A percentile compares a stretch with the other conserved stretches of the same genome.
These are phyloP conservation scores for Pseudevernia furfuracea DNA, from an alignment of 495 filamentous ascomycete species.

Conservation along the genomic window DNA sequence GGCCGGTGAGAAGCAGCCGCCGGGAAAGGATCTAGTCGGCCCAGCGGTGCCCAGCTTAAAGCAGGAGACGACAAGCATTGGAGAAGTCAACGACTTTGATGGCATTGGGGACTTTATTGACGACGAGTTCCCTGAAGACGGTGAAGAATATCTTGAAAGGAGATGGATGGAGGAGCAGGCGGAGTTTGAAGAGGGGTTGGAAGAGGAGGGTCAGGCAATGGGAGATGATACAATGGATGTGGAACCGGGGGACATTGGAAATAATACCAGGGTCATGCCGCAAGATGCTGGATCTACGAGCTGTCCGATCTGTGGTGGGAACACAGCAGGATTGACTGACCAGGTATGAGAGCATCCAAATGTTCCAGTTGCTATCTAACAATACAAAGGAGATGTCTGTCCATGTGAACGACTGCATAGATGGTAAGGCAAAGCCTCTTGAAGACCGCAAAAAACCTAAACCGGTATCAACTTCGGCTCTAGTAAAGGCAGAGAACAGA, in stretches of 20 bases:
- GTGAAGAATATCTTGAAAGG: constrained; percentile 56
- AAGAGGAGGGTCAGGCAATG: constrained; percentile 34
- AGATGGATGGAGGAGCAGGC: constrained; percentile 57
- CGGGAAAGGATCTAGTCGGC: not conserved
- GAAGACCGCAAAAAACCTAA: not conserved
- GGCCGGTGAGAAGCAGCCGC: not conserved
- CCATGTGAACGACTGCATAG: constrained; percentile 91
- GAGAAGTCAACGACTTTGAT: constrained; percentile 54
- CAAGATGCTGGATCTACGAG: constrained; percentile 32
- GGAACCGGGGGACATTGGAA: not conserved
- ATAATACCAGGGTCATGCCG: constrained; percentile 22
- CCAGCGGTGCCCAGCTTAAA: constrained; percentile 40
- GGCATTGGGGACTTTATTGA: constrained; percentile 51
- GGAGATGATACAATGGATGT: constrained; percentile 2
- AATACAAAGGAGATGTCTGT: constrained; percentile 43
- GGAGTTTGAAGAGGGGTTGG: constrained; percentile 47
- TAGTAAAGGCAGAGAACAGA: constrained; percentile 24
- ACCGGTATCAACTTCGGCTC: constrained; percentile 16
- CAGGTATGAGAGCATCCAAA: constrained; percentile 35
- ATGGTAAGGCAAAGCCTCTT: constrained; percentile 60
- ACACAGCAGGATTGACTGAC: constrained; percentile 51
- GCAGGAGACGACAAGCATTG: constrained; percentile 50
- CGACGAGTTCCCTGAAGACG: constrained; percentile 43
- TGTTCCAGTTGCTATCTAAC: constrained; percentile 18
- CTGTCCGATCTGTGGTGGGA: constrained; percentile 72